Base-by-base conservation (phyloP, 371 early-diverging fungal genomes). In the Syncephalastrum monosporum region DNA sequence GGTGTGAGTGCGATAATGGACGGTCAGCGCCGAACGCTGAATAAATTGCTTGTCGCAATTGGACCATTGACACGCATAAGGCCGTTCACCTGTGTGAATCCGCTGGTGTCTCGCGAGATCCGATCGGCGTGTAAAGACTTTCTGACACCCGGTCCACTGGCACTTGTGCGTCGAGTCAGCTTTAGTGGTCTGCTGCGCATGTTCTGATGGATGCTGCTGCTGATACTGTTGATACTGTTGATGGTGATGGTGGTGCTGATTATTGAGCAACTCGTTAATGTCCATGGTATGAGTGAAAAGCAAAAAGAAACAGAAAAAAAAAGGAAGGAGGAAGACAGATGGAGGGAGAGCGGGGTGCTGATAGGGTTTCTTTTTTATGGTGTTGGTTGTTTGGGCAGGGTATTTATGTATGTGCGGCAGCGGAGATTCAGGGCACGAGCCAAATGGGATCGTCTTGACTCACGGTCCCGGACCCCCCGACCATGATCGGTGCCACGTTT, bases 21-120 rank as follows among this genome's bases (percentile, higher is more conserved):
- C 90, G 2, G 87, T 89, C 61, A 91, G 73, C 15, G 91, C 91
- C 5, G 90, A 90, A 19, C 88, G 76, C 69, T 91, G 91, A 66
- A 91, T 86, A 55, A 91, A 91, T 45, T 83, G 83, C 23, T 57
- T 57, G 19, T 23, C 43, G 42, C 63, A 63, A 14, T 47, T 77
- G 15, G 73, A 65, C 72, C 83, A 63, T 14, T 54, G 50, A 41
- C 63, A 63, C 23, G 29, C 53, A 44, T 53, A 63, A 4, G 63
- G 63, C 19, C 54, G 29, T 38, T 63, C 63, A 7, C 63, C 63
- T 0, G 63, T 63, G 44, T 63, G 63, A 16, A 57, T 57, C 3
- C 63, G 27, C 50, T 54, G 50, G 46, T 63, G 63, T 21, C 63
- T 51, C 29, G 54, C 63, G 13, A 63, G 47, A 50, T 63, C 63